Conservation (phyloP, 139 green algal species). For the Monoraphidium neglectum region DNA sequence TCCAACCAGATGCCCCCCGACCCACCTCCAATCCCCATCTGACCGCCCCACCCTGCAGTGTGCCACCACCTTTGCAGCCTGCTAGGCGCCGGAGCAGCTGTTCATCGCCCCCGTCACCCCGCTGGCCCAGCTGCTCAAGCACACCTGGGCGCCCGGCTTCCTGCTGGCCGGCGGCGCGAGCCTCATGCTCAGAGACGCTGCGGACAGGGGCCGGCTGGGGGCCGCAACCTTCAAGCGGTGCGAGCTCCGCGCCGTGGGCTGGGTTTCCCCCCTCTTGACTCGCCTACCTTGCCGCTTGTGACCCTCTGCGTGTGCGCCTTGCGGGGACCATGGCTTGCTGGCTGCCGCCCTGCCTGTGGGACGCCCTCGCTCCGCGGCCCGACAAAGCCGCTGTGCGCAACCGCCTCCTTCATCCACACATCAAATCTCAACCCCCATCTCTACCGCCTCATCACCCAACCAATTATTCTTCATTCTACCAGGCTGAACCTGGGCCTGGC, state of each 20-base stretch:
- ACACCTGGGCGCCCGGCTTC: constrained; percentile 40
- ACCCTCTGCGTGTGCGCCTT: too few species aligned
- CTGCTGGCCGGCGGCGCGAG: constrained; percentile 33
- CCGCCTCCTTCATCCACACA: too few species aligned
- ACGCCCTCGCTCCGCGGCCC: too few species aligned
- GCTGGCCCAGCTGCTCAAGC: constrained; percentile 28
- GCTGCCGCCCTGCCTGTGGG: too few species aligned
- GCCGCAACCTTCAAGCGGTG: constrained; percentile 58
- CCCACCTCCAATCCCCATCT: constrained; percentile 16
- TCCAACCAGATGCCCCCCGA: neutral
- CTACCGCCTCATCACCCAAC: too few species aligned
- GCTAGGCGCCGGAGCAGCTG: constrained; percentile 25
- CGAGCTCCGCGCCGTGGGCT: too few species aligned
- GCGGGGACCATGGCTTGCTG: too few species aligned
- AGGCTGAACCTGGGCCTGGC: constrained; percentile 24
- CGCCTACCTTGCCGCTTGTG: too few species aligned
- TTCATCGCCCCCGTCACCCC: constrained; percentile 24
- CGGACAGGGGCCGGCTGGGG: constrained; percentile 44
- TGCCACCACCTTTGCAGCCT: constrained; percentile 23
- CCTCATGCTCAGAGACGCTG: constrained; percentile 52
- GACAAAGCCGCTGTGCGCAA: too few species aligned
- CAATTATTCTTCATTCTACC: too few species aligned
- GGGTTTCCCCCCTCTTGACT: too few species aligned
- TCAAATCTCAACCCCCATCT: too few species aligned
- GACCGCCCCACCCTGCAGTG: constrained; percentile 25